phyloP scores from a whole-genome alignment of 2,329 filamentous ascomycete species.

The Xylariaceae sp. region DNA sequence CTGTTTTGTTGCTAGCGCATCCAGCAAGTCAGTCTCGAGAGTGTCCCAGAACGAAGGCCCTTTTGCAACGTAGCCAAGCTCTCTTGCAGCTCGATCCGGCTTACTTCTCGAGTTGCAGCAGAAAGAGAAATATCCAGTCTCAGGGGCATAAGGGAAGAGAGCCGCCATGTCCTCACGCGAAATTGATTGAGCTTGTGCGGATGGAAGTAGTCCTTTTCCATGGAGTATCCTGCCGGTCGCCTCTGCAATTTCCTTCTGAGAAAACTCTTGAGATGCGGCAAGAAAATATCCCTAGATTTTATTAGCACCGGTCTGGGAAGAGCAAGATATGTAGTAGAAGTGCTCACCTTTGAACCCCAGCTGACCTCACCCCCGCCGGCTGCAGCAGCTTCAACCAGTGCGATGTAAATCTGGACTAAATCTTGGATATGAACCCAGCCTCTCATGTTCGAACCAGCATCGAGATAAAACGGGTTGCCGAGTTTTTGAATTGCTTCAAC shows the following conservation, averaged over 20 bases:
- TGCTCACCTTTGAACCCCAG: background rate
- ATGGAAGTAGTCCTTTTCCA: background rate
- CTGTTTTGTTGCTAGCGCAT: background rate
- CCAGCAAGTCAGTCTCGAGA: slow-evolving; percentile 1
- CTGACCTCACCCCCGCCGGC: background rate
- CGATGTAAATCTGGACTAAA: slow-evolving; percentile 2
- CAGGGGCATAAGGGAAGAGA: too few species aligned
- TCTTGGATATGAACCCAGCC: slow-evolving; percentile 3
- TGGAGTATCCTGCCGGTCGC: background rate
- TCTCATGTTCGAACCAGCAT: background rate
- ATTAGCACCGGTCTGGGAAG: background rate
- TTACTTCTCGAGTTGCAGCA: too few species aligned
- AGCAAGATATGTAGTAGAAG: background rate
- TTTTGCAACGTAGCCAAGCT: background rate
- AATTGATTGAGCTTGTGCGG: too few species aligned
- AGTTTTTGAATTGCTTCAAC: background rate
- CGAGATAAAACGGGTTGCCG: background rate
- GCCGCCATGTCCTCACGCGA: too few species aligned
- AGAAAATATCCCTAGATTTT: slow-evolving; percentile 1
- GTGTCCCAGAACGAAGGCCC: background rate
- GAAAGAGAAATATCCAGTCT: too few species aligned
- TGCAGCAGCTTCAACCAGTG: background rate
- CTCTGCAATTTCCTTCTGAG: slow-evolving; percentile 1
- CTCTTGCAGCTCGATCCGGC: background rate
- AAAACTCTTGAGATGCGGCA: background rate